Conservation (phyloP, 176 grass and related monocot genomes). For the Calamus simplicifolius region DNA sequence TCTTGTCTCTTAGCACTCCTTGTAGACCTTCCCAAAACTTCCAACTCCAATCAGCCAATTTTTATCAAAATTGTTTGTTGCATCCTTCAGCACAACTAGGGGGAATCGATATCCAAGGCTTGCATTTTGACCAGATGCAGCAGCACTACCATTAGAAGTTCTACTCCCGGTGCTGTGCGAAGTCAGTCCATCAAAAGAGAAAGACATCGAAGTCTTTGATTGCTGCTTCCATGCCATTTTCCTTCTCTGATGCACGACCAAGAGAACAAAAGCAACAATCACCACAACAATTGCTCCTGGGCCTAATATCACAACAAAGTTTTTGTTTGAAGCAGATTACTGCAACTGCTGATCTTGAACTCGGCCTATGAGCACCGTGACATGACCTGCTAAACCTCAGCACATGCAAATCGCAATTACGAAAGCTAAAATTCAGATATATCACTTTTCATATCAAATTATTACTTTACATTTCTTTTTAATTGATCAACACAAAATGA, state of each 20-base stretch:
- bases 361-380: too few relatives aligned
- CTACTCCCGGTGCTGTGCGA: slow-evolving; percentile 66
- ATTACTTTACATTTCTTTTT: too few relatives aligned
- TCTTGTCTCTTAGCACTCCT: slow-evolving; percentile 63
- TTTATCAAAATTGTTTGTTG: slow-evolving; percentile 87
- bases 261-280: slow-evolving; percentile 12
- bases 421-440: too few relatives aligned
- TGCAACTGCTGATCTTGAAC: too few relatives aligned
- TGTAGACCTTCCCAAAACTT: slow-evolving; percentile 89
- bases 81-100: slow-evolving; percentile 68
- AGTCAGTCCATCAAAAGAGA: slow-evolving; percentile 69
- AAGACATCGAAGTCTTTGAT: background rate
- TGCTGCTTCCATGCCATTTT: too few relatives aligned
- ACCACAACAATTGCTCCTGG: slow-evolving; percentile 19
- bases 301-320: too few relatives aligned
- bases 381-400: too few relatives aligned
- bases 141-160: slow-evolving; percentile 64
- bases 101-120: slow-evolving; percentile 61
- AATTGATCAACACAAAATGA: too few relatives aligned
- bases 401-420: too few relatives aligned
- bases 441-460: too few relatives aligned
- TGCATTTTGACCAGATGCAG: slow-evolving; percentile 66
- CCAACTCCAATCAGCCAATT: slow-evolving; percentile 88
- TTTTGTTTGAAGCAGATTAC: too few relatives aligned
- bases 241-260: too few relatives aligned